phyloP scores from a whole-genome alignment of 1,284 basidiomycete genomes.

The Marasmius tenuissimus region DNA sequence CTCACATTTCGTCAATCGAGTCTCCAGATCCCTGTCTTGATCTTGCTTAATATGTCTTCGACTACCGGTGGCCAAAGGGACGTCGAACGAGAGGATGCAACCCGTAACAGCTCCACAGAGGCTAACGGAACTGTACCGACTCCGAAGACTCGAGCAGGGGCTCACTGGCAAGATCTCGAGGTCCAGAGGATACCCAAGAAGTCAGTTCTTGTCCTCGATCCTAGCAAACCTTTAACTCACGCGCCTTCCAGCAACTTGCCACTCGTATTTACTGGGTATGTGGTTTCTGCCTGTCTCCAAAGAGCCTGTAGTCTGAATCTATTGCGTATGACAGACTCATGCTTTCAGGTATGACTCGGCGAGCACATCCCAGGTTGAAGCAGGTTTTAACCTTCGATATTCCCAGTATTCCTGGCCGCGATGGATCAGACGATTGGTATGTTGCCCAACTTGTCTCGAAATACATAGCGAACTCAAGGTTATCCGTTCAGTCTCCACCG shows the following conservation, averaged over 20 bases:
- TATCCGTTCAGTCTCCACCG: constrained; percentile 17
- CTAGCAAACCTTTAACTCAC: background rate
- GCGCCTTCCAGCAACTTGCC: background rate
- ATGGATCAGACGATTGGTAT: constrained; percentile 34
- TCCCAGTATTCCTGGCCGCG: constrained; percentile 27
- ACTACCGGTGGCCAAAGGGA: background rate
- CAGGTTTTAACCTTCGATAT: background rate
- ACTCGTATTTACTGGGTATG: background rate
- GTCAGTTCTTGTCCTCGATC: background rate
- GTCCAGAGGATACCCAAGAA: constrained; percentile 1
- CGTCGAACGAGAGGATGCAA: background rate
- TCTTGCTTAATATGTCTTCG: background rate
- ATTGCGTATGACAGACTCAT: background rate
- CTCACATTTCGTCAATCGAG: too few relatives aligned
- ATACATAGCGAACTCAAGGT: background rate
- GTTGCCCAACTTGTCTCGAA: background rate
- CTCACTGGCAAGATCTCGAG: background rate
- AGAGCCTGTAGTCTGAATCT: background rate
- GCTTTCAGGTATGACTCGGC: background rate
- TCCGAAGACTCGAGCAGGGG: background rate
- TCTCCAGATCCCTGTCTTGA: background rate
- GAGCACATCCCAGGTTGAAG: background rate
- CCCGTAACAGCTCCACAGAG: background rate
- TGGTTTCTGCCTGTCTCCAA: background rate
- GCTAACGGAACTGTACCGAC: too few relatives aligned